Percentiles rank a stretch among this genome's conserved stretches.
Evolutionary conservation across 2,329 filamentous ascomycete genomes (phyloP).

Genomic region (Arthrobotrys conoides): DNA sequence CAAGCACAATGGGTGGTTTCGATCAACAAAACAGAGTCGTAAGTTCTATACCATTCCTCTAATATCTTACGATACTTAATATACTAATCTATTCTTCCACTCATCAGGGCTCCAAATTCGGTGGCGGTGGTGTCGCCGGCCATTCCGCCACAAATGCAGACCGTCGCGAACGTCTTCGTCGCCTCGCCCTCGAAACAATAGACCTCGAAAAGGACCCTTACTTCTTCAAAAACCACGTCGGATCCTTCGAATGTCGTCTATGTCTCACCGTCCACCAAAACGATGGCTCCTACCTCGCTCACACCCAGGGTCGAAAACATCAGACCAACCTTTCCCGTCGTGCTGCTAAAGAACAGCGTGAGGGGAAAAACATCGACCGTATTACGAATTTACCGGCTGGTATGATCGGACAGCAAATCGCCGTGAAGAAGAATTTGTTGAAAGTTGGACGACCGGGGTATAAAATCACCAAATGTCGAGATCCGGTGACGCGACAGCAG

Average conservation of each 20-base stretch:
- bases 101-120: constrained; percentile 88
- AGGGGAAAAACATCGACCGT: constrained; percentile 79
- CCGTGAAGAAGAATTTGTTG: constrained; percentile 83
- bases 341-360: constrained; percentile 93
- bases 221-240: constrained; percentile 99
- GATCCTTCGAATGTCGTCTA: constrained; percentile 96
- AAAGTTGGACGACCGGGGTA: constrained; percentile 98
- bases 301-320: constrained; percentile 98
- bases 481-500: constrained; percentile 88
- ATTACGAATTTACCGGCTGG: constrained; percentile 80
- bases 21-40: constrained; percentile 61
- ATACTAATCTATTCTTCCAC: constrained; percentile 74
- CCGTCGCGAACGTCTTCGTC: constrained; percentile 94
- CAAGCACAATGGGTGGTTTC: constrained; percentile 60
- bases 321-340: constrained; percentile 97
- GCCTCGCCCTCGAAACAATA: constrained; percentile 98
- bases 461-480: constrained; percentile 95
- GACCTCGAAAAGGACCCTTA: constrained; percentile 99
- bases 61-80: constrained; percentile 71
- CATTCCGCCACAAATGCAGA: constrained; percentile 94
- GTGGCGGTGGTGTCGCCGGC: constrained; percentile 95
- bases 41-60: constrained; percentile 13
- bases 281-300: constrained; percentile 97
- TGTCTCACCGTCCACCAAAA: constrained; percentile 99
- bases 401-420: constrained; percentile 77